A percentile compares a stretch with the other conserved stretches of the same genome.
Conservation (phyloP, 1,284 basidiomycete genomes). For the Sparassis latifolia region DNA sequence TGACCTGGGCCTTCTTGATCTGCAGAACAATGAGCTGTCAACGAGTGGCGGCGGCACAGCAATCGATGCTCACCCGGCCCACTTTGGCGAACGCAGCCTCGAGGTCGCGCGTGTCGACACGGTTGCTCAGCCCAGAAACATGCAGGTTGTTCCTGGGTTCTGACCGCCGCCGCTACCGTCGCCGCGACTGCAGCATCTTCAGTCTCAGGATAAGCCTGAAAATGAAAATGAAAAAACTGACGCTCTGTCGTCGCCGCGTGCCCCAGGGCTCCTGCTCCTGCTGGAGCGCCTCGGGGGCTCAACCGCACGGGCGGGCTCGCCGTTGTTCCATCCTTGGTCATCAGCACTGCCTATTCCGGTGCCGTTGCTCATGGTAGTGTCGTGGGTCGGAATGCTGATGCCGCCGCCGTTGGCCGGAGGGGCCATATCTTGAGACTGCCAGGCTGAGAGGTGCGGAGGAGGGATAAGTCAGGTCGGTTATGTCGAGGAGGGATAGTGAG, state of each 20-base stretch:
- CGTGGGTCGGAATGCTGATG: conserved; percentile 63
- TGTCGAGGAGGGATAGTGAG: conserved; percentile 20
- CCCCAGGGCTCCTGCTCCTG: conserved; percentile 62
- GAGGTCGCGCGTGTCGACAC: conserved; percentile 80
- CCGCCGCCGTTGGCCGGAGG: conserved; percentile 46
- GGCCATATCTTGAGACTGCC: conserved; percentile 75
- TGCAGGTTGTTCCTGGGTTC: conserved; percentile 96
- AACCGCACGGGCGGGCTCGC: conserved; percentile 35
- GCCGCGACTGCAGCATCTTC: conserved; percentile 10
- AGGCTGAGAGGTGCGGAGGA: conserved; percentile 41
- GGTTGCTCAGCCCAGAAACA: conserved; percentile 80
- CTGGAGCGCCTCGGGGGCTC: conserved; percentile 57
- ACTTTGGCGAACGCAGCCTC: conserved; percentile 85
- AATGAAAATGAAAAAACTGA: conserved; percentile 25
- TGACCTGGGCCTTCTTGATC: conserved; percentile 88
- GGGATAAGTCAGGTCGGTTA: conserved; percentile 27
- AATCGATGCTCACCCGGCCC: conserved; percentile 65
- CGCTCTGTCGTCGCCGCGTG: conserved; percentile 44
- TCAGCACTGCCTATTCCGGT: conserved; percentile 22
- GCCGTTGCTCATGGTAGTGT: conserved; percentile 39
- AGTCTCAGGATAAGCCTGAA: not conserved
- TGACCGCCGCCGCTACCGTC: conserved; percentile 35
- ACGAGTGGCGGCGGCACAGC: not conserved
- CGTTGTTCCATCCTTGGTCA: conserved; percentile 37
- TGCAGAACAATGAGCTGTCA: conserved; percentile 20